Percentiles rank a stretch among this genome's conserved stretches.
phyloP scores from a whole-genome alignment of 192 early-diverging fungal species.

The Coemansia sp. region DNA sequence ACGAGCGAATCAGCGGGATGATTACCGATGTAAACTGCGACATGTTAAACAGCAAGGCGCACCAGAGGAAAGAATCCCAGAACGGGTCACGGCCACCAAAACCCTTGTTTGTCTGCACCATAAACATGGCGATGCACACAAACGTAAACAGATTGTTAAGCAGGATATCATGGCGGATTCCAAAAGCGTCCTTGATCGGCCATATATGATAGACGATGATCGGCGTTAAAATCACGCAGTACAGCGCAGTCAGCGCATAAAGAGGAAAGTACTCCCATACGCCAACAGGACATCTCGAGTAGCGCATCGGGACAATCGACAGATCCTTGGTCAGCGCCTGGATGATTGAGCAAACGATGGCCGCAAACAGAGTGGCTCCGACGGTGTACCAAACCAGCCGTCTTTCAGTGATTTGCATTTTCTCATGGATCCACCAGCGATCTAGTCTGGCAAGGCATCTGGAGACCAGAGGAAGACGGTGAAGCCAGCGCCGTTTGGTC shows the following conservation, averaged over 20 bases:
- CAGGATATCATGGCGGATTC: constrained; percentile 52
- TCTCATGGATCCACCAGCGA: constrained; percentile 42
- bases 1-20: constrained; percentile 48
- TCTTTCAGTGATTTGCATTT: constrained; percentile 47
- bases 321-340: constrained; percentile 50
- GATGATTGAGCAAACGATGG: constrained; percentile 41
- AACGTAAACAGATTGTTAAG: constrained; percentile 54
- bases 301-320: constrained; percentile 44
- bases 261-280: constrained; percentile 57
- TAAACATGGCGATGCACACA: constrained; percentile 52
- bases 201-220: constrained; percentile 54
- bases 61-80: constrained; percentile 56
- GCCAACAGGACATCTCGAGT: constrained; percentile 46
- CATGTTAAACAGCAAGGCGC: constrained; percentile 50
- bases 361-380: constrained; percentile 34
- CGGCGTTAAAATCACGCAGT: constrained; percentile 47
- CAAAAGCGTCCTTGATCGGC: constrained; percentile 54
- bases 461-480: background rate
- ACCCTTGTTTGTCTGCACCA: constrained; percentile 51
- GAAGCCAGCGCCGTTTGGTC: background rate
- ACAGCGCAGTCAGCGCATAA: constrained; percentile 43
- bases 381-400: constrained; percentile 49
- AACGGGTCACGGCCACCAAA: constrained; percentile 47
- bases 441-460: constrained; percentile 1
- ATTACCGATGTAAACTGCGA: constrained; percentile 54